phyloP scores from a whole-genome alignment of 179 eudicot species.

The Corrigiola litoralis region DNA sequence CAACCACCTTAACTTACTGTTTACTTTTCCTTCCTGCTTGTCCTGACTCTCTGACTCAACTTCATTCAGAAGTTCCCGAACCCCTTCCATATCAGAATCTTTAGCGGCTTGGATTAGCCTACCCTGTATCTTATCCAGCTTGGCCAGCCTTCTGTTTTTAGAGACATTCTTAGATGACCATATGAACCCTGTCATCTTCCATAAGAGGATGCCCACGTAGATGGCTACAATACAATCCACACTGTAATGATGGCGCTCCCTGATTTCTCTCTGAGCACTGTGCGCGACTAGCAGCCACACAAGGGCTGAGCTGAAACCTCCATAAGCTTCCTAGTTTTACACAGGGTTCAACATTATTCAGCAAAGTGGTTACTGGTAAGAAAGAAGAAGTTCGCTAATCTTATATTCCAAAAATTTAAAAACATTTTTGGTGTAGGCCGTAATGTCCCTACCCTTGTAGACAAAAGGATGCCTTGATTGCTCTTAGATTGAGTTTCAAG shows the following conservation, averaged over 20 bases:
- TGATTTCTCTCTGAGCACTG: conserved; percentile 88
- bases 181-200: conserved; percentile 84
- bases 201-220: conserved; percentile 79
- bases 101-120: conserved; percentile 78
- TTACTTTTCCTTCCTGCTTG: conserved; percentile 20
- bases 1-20: conserved; percentile 49
- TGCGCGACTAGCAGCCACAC: conserved; percentile 84
- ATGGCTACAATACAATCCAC: conserved; percentile 84
- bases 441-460: too few species aligned
- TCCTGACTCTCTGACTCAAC: conserved; percentile 48
- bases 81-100: conserved; percentile 74
- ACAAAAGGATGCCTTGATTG: background rate
- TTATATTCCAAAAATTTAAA: too few species aligned
- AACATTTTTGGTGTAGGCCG: too few species aligned
- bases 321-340: conserved; percentile 78
- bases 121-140: conserved; percentile 68
- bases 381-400: too few species aligned
- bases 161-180: conserved; percentile 54
- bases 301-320: conserved; percentile 77
- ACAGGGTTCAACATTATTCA: background rate
- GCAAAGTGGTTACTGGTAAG: background rate
- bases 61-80: conserved; percentile 65
- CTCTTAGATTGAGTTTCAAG: background rate
- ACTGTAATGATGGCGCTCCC: conserved; percentile 91
- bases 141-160: conserved; percentile 38